These are phyloP conservation scores for Cavenderia fasciculata DNA, from an alignment of 78 protist genomes.

Conservation along the genomic window DNA sequence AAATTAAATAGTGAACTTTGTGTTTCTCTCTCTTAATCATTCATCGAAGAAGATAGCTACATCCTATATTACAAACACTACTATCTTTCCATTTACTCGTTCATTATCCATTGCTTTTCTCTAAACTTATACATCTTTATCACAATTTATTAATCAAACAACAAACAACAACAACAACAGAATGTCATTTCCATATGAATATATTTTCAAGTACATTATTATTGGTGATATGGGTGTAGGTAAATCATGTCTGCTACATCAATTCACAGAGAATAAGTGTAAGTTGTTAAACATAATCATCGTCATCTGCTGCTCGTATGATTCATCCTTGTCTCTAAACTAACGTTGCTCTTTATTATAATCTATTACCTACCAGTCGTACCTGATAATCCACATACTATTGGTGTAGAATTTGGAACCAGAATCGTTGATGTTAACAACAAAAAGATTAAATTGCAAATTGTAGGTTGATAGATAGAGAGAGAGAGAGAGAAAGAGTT, in stretches of 20 bases:
- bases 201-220: slow-evolving; percentile 89
- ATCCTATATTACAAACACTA: no score
- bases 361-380: slow-evolving; percentile 75
- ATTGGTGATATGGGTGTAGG: slow-evolving; percentile 96
- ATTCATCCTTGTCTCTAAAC: not conserved
- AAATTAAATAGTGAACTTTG: no score
- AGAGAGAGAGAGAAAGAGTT: slow-evolving; percentile 89
- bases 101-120: no score
- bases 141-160: no score
- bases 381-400: slow-evolving; percentile 88
- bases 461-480: no score
- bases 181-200: slow-evolving; percentile 34
- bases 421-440: slow-evolving; percentile 79
- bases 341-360: not conserved
- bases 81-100: no score
- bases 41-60: no score
- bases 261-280: slow-evolving; percentile 90
- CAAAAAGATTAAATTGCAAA: slow-evolving; percentile 86
- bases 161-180: no score
- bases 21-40: no score
- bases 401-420: slow-evolving; percentile 95
- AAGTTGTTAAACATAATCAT: slow-evolving; percentile 81
- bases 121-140: no score
- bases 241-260: slow-evolving; percentile 90
- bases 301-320: slow-evolving; percentile 91